Base-by-base conservation (phyloP, 1,139 yeast genomes). In the Blastobotrys ciferrii region DNA sequence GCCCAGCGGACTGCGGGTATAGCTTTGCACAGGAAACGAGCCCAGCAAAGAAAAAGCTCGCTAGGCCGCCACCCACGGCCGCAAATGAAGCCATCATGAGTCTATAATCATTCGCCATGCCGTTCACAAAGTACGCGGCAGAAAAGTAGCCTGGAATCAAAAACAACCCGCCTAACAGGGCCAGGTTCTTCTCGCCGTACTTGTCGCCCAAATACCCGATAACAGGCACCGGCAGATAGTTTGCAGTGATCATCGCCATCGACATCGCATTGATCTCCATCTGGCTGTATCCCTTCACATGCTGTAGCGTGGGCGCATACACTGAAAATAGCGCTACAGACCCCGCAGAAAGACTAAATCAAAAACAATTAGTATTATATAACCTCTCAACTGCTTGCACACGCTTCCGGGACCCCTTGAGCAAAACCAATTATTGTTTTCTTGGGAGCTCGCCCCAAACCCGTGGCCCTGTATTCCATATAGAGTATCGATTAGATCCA, bases 191-290 rank as follows among this genome's bases (percentile, higher is more conserved):
- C 1, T 96, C 94, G 0, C 97, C 96, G 61, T 84, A 86, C 20
- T 81, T 71, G 65, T 92, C 98, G 0, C 95, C 91, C 43, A 87
- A 67, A 57, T 85, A 81, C 0, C 98, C 98, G 42, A 91, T 69
- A 0, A 84, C 63, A 0, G 98, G 97, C 4, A 91, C 79, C 14
- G 94, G 84, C 48, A 89, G 67, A 65, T 92, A 92, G 81, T 87
- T 82, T 1, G 97, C 97, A 47, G 86, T 68, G 28, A 87, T 85
- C 37, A 87, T 82, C 18, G 80, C 72, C 35, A 91, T 84, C 4
- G 95, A 86, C 14, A 92, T 80, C 52, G 81, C 68, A 68, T 92
- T 92, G 61, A 88, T 81, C 58, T 87, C 80, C 49, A 87, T 71
- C 56, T 87, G 87, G 1, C 82, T 67, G 60, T 85, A 82, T 3